Base-by-base conservation (phyloP, 1,139 yeast genomes). In the Diutina pseudorugosa region DNA sequence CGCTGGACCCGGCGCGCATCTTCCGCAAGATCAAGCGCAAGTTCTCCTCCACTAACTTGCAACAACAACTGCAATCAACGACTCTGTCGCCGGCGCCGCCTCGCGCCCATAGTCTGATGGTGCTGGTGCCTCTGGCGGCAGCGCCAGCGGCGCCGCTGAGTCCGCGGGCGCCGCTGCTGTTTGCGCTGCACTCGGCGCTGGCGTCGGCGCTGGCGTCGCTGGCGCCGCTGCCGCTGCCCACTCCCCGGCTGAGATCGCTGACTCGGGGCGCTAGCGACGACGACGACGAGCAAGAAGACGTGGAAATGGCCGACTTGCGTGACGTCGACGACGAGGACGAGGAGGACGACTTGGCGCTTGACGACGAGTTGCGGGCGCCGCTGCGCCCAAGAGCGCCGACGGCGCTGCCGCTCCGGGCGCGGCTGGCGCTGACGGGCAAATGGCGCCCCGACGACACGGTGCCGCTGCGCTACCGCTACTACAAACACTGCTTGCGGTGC, bases 401-500 rank as follows among this genome's bases (percentile, higher is more conserved):
- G 12, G 9, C 42, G 20, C 21, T 16, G 21, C 47, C n/a, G 12
- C 36, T 43, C 20, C 1, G 33, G 30, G 27, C 21, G 33, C 36
- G 40, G 1, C 16, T 16, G 19, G 6, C 23, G n/a, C 49, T 16
- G 21, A 5, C n/a, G 21, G 49, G 7, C 20, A 45, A 45, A 16
- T 45, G 49, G 49, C 20, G 41, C 18, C 49, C 49, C 16, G 21
- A n/a, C 20, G n/a, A 25, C 7, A 36, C 16, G 18, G n/a, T 2
- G 7, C 20, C 27, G n/a, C 27, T 27, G n/a, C 36, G 40, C n/a
- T 27, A 45, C 11, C 49, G 49, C 12, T 18, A 45, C 40, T 27
- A 25, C 27, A 45, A 45, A 51, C 81, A 79, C 61, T 77, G 84
- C 41, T 63, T 80, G 41, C 70, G 84, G 51, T 81, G 86, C 57